Evolutionary conservation across 192 early-diverging fungal genomes (phyloP), one percentile per base, ranked within the genome.

Genomic region (Neocallimastix lanati): DNA sequence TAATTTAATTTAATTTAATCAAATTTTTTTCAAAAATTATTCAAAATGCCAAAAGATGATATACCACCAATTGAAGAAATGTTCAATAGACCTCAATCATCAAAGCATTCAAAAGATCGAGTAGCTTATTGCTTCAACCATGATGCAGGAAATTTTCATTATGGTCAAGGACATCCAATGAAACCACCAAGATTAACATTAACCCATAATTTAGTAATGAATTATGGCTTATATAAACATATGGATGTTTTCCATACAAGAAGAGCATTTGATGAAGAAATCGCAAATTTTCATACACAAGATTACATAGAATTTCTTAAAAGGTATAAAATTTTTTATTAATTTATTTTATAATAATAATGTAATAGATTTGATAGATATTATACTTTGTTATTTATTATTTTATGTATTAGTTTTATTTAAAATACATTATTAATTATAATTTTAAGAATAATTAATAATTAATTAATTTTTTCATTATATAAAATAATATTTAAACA

Each of bases 131-230:
- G 87, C 33, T 88, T 89, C 81, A 84, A 90, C 76, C 81, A 88
- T 29, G 84, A 91, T 12, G 87, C 95, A 35, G 93, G 93, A 15
- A 85, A 91, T 82, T 97, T 92, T 84, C 93, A 93, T 81, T 97
- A 95, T 87, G 95, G 94, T 29, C 85, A 85, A 78, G 94, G 93
- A 38, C 97, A 99, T 83, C 94, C 93, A 21, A 99, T 99, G 97
- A 99, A 99, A 83, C 97, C 97, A n/a, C 91, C 94, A 29, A 88
- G 97, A 81, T 93, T 99, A 81, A 93, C 93, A 77, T 93, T 99
- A 88, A 92, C 94, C 1, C 95, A 99, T 84, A 93, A 94, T 82
- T 86, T 99, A 40, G 92, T 99, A 29, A 86, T 95, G 77, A 93
- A 92, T 67, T 99, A 99, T 83, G 95, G 94, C 0, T 88, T 99